phyloP scores from a whole-genome alignment of 2,329 filamentous ascomycete species.

The Alternaria viburni region DNA sequence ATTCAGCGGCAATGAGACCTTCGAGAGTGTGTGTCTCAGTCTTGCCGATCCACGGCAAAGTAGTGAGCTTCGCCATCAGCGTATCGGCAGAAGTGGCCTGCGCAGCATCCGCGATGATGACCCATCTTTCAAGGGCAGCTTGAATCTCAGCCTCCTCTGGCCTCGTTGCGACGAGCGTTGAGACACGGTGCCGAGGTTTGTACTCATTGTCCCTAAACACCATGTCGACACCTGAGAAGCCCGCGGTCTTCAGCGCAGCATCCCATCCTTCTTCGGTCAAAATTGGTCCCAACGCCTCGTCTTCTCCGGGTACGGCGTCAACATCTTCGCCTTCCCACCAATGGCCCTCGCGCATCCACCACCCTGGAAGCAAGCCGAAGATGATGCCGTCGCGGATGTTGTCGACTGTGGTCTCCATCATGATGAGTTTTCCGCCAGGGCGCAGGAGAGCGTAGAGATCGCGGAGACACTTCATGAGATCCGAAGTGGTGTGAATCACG shows the following conservation, averaged over 20 bases:
- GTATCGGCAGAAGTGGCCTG: constrained; percentile 1
- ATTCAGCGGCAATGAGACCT: neutral
- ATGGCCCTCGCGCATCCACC: constrained; percentile 14
- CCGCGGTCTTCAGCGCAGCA: constrained; percentile 6
- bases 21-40: constrained; percentile 8
- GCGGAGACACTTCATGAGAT: constrained; percentile 3
- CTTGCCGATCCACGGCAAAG: constrained; percentile 5
- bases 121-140: neutral
- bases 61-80: constrained; percentile 2
- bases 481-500: constrained; percentile 18
- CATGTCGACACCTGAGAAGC: constrained; percentile 13
- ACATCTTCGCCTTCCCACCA: constrained; percentile 13
- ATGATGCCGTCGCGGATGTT: constrained; percentile 10
- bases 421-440: constrained; percentile 14
- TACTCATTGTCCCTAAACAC: constrained; percentile 10
- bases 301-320: constrained; percentile 2
- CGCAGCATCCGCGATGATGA: neutral
- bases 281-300: constrained; percentile 4
- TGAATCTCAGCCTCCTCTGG: constrained; percentile 13
- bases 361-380: constrained; percentile 13
- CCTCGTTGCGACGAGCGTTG: constrained; percentile 2
- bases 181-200: constrained; percentile 2
- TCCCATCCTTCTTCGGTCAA: constrained; percentile 29
- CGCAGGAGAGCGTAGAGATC: constrained; percentile 9
- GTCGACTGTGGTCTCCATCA: constrained; percentile 7